phyloP scores from a whole-genome alignment of 768 basidiomycete genomes.

The Cystobasidium onofrii region DNA sequence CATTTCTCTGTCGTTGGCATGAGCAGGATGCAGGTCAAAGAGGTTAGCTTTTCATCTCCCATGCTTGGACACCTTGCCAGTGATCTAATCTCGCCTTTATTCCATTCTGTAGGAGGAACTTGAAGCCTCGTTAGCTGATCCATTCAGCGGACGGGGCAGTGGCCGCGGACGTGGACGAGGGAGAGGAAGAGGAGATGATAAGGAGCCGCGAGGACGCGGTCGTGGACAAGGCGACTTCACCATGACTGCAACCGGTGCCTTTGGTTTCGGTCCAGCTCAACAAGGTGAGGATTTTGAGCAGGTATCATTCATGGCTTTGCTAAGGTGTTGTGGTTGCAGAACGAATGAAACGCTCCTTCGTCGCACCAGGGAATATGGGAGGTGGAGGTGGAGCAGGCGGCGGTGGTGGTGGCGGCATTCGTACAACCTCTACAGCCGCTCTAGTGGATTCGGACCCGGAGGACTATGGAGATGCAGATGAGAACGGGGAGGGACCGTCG shows the following conservation, averaged over 20 bases:
- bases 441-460: slow-evolving; percentile 40
- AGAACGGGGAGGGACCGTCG: slow-evolving; percentile 14
- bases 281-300: slow-evolving; percentile 24
- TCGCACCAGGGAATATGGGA: background rate
- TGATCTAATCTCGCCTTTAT: too few relatives aligned
- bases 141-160: background rate
- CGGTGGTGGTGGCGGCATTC: background rate
- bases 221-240: slow-evolving; percentile 6
- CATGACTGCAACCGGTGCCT: slow-evolving; percentile 32
- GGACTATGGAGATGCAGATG: slow-evolving; percentile 38
- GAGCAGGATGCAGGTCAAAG: slow-evolving; percentile 24
- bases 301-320: too few relatives aligned
- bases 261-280: slow-evolving; percentile 29
- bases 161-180: slow-evolving; percentile 25
- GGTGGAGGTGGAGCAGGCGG: background rate
- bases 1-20: too few relatives aligned
- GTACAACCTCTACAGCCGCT: slow-evolving; percentile 9
- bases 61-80: background rate
- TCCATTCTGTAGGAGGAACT: slow-evolving; percentile 11
- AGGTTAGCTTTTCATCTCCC: background rate
- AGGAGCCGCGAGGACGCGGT: background rate
- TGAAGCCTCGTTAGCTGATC: background rate
- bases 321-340: too few relatives aligned
- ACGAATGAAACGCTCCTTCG: background rate
- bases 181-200: slow-evolving; percentile 20